Base-by-base conservation (phyloP, 1,139 yeast species). In the Blastobotrys petasosporus region DNA sequence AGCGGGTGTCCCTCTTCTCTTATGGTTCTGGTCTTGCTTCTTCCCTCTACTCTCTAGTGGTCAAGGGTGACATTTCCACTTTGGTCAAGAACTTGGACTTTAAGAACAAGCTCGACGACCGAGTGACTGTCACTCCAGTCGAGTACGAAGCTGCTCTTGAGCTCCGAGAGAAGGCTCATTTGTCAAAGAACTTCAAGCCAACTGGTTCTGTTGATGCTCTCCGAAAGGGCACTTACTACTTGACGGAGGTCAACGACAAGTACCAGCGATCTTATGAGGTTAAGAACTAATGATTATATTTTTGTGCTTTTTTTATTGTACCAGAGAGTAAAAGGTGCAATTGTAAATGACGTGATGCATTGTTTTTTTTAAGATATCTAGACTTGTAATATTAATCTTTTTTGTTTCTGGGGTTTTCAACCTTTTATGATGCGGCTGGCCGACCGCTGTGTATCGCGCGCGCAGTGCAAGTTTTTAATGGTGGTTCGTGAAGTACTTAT, bases 11-110 rank as follows among this genome's bases (percentile, higher is more conserved):
- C 60, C 66, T 90, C 58, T 94, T 90, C 74, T 92, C 98, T 23
- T 94, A 94, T 69, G 99, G 99, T 55, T 92, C 98, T 28, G 99
- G 99, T 61, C 78, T 92, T 54, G 98, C 99, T 42, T 78, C 98
- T 20, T 80, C 96, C 40, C 74, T 94, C 69, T 85, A 80, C 71
- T 83, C 95, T 32, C 79, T 81, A 55, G 78, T 73, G 52, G 85
- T 94, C 53, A 77, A 75, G 58, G 96, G 94, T 51, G 98, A 92
- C 67, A 74, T 92, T 54, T 71, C 85, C 36, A 55, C 75, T 49
- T 83, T 94, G 57, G 77, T 79, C 58, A 69, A 77, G 59, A 75
- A 71, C 52, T 77, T 90, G 63, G 75, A 85, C 66, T 71, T 92
- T 54, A 82, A 83, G 64, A 64, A 75, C 62, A 80, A 80, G 68